A percentile compares a stretch with the other conserved stretches of the same genome.
These are phyloP conservation scores for Globisporangium megalacanthum DNA, from an alignment of 352 stramenopile genomes.

Conservation along the genomic window DNA sequence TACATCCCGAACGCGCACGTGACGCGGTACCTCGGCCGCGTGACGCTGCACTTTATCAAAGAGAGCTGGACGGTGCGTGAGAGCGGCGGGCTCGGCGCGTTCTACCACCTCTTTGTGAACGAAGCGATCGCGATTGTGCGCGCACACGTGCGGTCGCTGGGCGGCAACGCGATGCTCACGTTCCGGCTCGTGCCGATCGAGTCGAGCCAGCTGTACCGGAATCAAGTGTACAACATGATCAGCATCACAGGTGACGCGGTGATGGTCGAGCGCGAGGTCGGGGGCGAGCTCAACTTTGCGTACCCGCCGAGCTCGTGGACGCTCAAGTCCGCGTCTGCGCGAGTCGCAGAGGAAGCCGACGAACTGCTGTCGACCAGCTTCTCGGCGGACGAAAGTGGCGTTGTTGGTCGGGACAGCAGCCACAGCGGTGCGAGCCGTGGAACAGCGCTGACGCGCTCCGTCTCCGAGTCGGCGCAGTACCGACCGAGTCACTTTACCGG, in stretches of 20 bases:
- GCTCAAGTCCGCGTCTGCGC: slow-evolving; percentile 23
- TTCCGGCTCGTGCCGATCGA: slow-evolving; percentile 86
- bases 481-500: not conserved
- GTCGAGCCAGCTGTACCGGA: slow-evolving; percentile 83
- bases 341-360: slow-evolving; percentile 10
- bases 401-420: not conserved
- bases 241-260: slow-evolving; percentile 85
- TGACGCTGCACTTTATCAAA: slow-evolving; percentile 89
- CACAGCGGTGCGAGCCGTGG: too few relatives aligned
- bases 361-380: slow-evolving; percentile 3
- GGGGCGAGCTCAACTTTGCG: slow-evolving; percentile 21
- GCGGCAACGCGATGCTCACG: slow-evolving; percentile 83
- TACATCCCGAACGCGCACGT: slow-evolving; percentile 75
- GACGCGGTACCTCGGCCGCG: slow-evolving; percentile 71
- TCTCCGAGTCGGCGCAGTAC: not conserved
- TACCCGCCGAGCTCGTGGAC: slow-evolving; percentile 25
- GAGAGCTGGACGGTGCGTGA: slow-evolving; percentile 87
- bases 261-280: slow-evolving; percentile 60
- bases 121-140: slow-evolving; percentile 85
- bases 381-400: not conserved
- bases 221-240: slow-evolving; percentile 92
- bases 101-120: slow-evolving; percentile 86
- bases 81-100: slow-evolving; percentile 75
- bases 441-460: not conserved
- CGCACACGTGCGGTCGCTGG: slow-evolving; percentile 74